Conservation (phyloP, 805 yeast species). For the Danielia reshetovae region DNA sequence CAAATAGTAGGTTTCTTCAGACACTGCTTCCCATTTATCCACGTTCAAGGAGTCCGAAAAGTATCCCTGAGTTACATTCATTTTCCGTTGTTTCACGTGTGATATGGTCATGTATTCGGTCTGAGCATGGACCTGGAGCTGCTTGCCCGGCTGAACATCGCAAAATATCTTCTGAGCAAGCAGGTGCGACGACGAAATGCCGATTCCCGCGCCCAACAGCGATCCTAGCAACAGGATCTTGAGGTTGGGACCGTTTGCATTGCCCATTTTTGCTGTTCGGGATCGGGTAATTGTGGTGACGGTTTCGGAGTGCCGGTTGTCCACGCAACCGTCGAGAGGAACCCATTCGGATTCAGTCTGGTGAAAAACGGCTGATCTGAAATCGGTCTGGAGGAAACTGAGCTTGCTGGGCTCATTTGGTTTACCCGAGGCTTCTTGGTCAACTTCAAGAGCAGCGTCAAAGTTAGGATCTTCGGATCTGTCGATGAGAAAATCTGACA, state of each 20-base stretch:
- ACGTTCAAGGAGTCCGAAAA: background rate
- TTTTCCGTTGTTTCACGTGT: background rate
- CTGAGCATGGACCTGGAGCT: conserved; percentile 9
- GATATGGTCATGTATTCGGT: background rate
- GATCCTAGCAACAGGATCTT: conserved; percentile 4
- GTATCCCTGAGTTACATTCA: background rate
- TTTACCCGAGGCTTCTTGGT: background rate
- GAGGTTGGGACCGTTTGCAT: conserved; percentile 3
- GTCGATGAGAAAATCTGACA: conserved; percentile 1
- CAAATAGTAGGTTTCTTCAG: background rate
- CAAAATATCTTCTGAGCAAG: conserved; percentile 7
- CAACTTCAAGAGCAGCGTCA: background rate
- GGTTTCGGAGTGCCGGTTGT: conserved; percentile 12
- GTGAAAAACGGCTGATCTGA: background rate
- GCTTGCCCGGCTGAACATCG: conserved; percentile 10
- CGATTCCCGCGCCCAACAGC: too few relatives aligned
- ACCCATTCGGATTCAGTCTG: conserved; percentile 1
- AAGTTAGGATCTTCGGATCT: conserved; percentile 1
- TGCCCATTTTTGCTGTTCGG: background rate
- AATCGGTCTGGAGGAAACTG: conserved; percentile 5
- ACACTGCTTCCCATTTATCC: background rate
- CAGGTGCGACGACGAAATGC: background rate
- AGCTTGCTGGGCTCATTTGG: background rate
- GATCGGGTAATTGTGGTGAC: conserved; percentile 7
- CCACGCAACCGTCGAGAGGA: conserved; percentile 12